phyloP scores from a whole-genome alignment of 2,329 filamentous ascomycete species.

The Penicillium sumatraense region DNA sequence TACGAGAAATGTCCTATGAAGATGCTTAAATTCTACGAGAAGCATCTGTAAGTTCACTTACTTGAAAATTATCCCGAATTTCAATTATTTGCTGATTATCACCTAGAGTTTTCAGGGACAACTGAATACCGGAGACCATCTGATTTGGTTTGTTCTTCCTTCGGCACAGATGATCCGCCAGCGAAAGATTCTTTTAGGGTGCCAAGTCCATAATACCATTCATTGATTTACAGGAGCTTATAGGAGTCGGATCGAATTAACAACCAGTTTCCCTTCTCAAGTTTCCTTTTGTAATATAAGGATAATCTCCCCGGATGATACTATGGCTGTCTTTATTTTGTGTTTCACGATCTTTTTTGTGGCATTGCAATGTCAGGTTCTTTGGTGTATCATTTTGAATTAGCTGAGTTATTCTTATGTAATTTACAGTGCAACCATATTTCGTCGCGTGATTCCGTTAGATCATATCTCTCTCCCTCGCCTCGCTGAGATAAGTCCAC shows the following conservation, averaged over 20 bases:
- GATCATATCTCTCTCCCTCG: constrained; percentile 26
- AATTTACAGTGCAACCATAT: not conserved
- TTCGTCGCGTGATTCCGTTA: not conserved
- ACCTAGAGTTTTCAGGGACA: constrained; percentile 43
- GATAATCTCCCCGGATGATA: not conserved
- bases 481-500: constrained; percentile 42
- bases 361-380: not conserved
- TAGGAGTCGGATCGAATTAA: constrained; percentile 11
- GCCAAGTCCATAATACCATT: not conserved
- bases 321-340: not conserved
- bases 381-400: not conserved
- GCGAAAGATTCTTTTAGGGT: not conserved
- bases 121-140: not conserved
- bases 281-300: constrained; percentile 8
- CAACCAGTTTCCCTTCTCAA: not conserved
- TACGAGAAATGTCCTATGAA: constrained; percentile 50
- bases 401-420: not conserved
- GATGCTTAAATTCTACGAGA: constrained; percentile 56
- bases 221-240: constrained; percentile 5
- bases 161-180: not conserved
- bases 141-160: not conserved
- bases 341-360: not conserved
- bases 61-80: not conserved
- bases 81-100: constrained; percentile 17
- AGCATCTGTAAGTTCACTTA: constrained; percentile 47